Evolutionary conservation across 805 yeast species (phyloP).

Genomic region (Danielia reshetovae): DNA sequence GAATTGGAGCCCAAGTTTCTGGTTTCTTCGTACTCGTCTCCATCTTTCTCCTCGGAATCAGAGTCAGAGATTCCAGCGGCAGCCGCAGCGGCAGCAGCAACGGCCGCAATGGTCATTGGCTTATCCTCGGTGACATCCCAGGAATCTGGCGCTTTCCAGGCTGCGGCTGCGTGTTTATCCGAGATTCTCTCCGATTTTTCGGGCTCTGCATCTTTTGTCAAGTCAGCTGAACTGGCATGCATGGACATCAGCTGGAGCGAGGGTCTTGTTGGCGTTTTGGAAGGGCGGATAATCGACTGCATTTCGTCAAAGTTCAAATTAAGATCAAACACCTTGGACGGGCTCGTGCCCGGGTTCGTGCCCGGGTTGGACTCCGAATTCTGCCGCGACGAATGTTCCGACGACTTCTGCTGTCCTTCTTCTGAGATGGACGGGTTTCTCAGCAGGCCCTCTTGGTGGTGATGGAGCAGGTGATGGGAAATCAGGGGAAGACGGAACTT

Average conservation of each 20-base stretch:
- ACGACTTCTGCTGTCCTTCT: constrained; percentile 8
- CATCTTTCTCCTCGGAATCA: constrained; percentile 10
- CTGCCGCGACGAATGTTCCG: no score
- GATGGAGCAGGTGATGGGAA: constrained; percentile 26
- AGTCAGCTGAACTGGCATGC: not conserved
- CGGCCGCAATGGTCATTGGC: constrained; percentile 8
- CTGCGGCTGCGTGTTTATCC: constrained; percentile 9
- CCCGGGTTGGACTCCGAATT: not conserved
- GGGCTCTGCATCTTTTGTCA: not conserved
- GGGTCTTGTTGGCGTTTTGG: constrained; percentile 1
- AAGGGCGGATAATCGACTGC: constrained; percentile 45
- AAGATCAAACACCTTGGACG: constrained; percentile 28
- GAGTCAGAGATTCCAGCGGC: constrained; percentile 12
- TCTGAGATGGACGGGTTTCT: constrained; percentile 11
- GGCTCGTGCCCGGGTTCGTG: not conserved
- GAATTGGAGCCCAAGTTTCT: constrained; percentile 1
- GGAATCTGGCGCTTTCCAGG: constrained; percentile 47
- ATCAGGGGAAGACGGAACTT: constrained; percentile 36
- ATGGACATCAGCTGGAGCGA: constrained; percentile 1
- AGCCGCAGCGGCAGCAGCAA: not conserved
- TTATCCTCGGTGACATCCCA: constrained; percentile 40
- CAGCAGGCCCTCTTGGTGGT: constrained; percentile 5
- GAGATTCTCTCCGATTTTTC: not conserved
- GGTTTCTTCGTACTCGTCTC: constrained; percentile 4
- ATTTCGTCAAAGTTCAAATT: constrained; percentile 49